phyloP scores from a whole-genome alignment of 164 flowering plant genomes.

The Aristolochia fimbriata region DNA sequence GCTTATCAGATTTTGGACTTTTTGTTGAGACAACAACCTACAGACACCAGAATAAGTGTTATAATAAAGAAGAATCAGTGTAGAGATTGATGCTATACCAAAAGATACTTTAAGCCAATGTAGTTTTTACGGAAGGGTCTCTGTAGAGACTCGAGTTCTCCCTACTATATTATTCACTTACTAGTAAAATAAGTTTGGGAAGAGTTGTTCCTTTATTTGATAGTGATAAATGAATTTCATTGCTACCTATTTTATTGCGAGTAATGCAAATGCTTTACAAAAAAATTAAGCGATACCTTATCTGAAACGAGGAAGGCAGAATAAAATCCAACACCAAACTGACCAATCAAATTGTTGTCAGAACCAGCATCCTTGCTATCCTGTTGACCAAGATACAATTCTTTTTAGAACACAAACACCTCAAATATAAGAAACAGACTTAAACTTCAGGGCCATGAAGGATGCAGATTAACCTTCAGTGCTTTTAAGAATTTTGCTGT shows the following conservation, averaged over 20 bases:
- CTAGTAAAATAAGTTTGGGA: no score
- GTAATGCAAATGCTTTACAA: neutral
- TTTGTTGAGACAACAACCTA: constrained; percentile 90
- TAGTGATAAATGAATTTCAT: no score
- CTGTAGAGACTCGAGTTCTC: no score
- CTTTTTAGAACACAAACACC: neutral
- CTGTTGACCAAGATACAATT: constrained; percentile 23
- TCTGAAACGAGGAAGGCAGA: constrained; percentile 94
- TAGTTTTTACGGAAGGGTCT: no score
- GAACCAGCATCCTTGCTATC: constrained; percentile 88
- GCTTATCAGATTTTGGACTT: constrained; percentile 94
- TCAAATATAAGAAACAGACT: neutral
- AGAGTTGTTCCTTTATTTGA: no score
- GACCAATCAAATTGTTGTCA: constrained; percentile 94
- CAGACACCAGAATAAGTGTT: neutral
- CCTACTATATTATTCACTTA: no score
- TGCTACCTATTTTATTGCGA: no score
- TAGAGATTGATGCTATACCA: no score
- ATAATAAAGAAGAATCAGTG: no score
- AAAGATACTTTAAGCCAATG: no score
- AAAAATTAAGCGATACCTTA: constrained; percentile 29
- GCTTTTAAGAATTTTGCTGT: constrained; percentile 89
- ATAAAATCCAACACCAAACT: constrained; percentile 99
- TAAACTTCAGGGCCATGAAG: no score
- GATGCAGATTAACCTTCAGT: constrained; percentile 44